Base-by-base conservation (phyloP, 2,329 filamentous ascomycete genomes). In the Neopestalotiopsis sp. region DNA sequence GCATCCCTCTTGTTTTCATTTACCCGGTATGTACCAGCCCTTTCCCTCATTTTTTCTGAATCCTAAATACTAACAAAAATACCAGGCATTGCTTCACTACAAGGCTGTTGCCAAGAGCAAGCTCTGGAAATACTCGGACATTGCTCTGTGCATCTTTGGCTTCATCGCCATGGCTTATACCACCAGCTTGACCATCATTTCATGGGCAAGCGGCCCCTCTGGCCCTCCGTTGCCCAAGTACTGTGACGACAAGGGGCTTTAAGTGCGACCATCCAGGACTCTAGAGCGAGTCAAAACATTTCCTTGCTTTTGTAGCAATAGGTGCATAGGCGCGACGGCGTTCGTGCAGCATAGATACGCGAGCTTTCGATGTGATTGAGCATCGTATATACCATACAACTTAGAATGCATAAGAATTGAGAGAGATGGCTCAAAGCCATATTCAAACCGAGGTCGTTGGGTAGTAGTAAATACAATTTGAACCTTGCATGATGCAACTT, bases 1-100 rank as follows among this genome's bases (percentile, higher is more conserved):
- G 96, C 79, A 96, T 99, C 74, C 96, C 96, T 59, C 85, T 99
- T 69, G 96, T 98, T 71, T 98, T 97, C 77, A 97, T 99, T 67
- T 99, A 99, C 79, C 97, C 96, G 73, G 95, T 98, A 87, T 87
- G 94, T 89, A 53, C 30, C 20, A 20, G 6, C n/a, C 12, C 30
- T 14, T 10, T 62, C 13, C 3, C 63, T 30, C 65, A 10, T 4
- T 67, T 32, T 28, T 6, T 12, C 65, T 57, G 61, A 66, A 24
- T 53, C 40, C 30, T 63, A 56, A 59, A 79, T 86, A 71, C 85
- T 76, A 61, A 75, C 57, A 38, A 1, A 3, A 40, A 67, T n/a
- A 14, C 68, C 74, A 98, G 94, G 95, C 96, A 59, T 86, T 99
- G 80, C 89, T 99, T 66, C 96, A 99, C 78, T 93, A 93, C 82